phyloP scores from a whole-genome alignment of 2,329 filamentous ascomycete species.

The Calonectria fujianensis region DNA sequence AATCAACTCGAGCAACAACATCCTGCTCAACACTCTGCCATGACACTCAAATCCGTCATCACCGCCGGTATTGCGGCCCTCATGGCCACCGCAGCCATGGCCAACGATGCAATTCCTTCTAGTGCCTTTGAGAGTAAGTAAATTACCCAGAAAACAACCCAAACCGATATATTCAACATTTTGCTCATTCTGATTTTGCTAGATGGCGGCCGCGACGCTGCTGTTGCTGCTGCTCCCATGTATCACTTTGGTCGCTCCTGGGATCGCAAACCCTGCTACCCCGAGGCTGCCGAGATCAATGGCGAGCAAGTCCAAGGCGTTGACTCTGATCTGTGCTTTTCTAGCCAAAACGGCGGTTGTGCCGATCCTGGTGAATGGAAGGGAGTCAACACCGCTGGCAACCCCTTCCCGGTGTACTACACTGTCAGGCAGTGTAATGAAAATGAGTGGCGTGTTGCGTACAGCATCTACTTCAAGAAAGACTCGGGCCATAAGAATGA shows the following conservation, averaged over 20 bases:
- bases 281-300: slow-evolving; percentile 29
- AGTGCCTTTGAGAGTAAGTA: slow-evolving; percentile 27
- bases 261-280: slow-evolving; percentile 33
- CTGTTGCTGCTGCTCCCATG: slow-evolving; percentile 36
- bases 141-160: not conserved
- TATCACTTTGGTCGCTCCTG: slow-evolving; percentile 36
- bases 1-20: not conserved
- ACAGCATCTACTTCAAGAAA: slow-evolving; percentile 53
- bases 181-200: not conserved
- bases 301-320: slow-evolving; percentile 19
- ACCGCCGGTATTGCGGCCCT: slow-evolving; percentile 3
- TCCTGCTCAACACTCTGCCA: not conserved
- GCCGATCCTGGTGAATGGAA: slow-evolving; percentile 33
- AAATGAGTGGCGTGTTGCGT: slow-evolving; percentile 48
- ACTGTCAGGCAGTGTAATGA: slow-evolving; percentile 41
- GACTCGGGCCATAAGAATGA: slow-evolving; percentile 52
- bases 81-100: slow-evolving; percentile 19
- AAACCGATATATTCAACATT: no score
- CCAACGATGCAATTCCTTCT: slow-evolving; percentile 27
- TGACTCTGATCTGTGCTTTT: slow-evolving; percentile 32
- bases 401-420: slow-evolving; percentile 46
- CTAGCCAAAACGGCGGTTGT: slow-evolving; percentile 31
- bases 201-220: slow-evolving; percentile 27
- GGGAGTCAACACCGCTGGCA: slow-evolving; percentile 31
- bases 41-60: slow-evolving; percentile 20